Conservation (phyloP, 495 filamentous ascomycete genomes). For the Talaromyces stipitatus region DNA sequence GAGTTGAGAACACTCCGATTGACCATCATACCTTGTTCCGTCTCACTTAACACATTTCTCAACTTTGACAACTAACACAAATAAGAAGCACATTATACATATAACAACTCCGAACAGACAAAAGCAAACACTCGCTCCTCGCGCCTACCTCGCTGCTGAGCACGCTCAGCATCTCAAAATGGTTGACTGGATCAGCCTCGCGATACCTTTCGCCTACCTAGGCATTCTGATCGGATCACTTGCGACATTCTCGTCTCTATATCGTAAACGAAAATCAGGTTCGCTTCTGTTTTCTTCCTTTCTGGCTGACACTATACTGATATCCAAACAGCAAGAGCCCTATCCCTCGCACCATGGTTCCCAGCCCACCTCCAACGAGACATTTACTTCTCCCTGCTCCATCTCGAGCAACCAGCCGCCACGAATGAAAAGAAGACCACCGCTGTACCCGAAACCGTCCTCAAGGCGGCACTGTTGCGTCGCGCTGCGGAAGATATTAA, state of each 20-base stretch:
- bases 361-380: slow-evolving; percentile 81
- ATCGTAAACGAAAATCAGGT: slow-evolving; percentile 89
- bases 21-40: background rate
- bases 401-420: slow-evolving; percentile 61
- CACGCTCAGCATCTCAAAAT: slow-evolving; percentile 18
- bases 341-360: slow-evolving; percentile 88
- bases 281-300: slow-evolving; percentile 24
- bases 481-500: slow-evolving; percentile 87
- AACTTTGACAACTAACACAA: background rate
- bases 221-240: slow-evolving; percentile 79
- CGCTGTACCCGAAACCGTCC: slow-evolving; percentile 72
- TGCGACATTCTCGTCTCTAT: slow-evolving; percentile 83
- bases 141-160: too few relatives aligned
- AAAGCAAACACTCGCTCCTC: too few relatives aligned
- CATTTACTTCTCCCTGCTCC: slow-evolving; percentile 86
- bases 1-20: background rate
- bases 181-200: slow-evolving; percentile 75
- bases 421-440: slow-evolving; percentile 57
- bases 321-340: slow-evolving; percentile 54
- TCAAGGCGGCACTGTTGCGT: slow-evolving; percentile 85
- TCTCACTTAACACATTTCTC: background rate
- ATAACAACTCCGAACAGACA: too few relatives aligned
- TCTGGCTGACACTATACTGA: background rate
- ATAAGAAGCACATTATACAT: background rate
- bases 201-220: slow-evolving; percentile 80